phyloP scores from a whole-genome alignment of 2,329 filamentous ascomycete genomes.

The Ophiocordyceps camponoti-leonardi region DNA sequence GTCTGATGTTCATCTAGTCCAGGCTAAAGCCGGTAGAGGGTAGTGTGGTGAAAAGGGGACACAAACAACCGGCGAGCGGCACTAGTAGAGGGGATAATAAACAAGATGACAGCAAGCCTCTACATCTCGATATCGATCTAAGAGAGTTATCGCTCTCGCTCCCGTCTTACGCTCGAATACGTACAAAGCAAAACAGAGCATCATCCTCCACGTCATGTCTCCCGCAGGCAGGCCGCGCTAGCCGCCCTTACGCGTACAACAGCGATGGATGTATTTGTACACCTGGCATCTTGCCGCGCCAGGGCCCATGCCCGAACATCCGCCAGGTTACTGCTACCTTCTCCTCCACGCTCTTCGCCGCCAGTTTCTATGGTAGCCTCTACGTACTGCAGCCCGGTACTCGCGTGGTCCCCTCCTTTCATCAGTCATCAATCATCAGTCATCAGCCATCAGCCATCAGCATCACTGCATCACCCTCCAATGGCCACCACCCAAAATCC shows the following conservation, averaged over 20 bases:
- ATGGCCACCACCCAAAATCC: too few species aligned
- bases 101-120: neutral
- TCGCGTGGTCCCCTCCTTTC: neutral
- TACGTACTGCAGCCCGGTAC: neutral
- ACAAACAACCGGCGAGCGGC: neutral
- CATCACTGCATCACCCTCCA: too few species aligned
- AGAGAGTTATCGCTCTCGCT: neutral
- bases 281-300: neutral
- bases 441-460: too few species aligned
- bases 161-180: neutral
- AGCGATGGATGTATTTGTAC: too few species aligned
- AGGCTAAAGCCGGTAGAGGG: too few species aligned
- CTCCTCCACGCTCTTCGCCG: neutral
- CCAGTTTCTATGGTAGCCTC: neutral
- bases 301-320: neutral
- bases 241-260: neutral
- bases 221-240: neutral
- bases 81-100: neutral
- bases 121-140: too few species aligned
- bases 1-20: too few species aligned
- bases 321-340: neutral
- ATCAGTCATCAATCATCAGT: neutral
- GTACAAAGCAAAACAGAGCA: too few species aligned
- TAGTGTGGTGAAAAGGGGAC: neutral
- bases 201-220: neutral